Base-by-base conservation (phyloP, 306 rosid species). In the Dalbergia cochinchinensis region DNA sequence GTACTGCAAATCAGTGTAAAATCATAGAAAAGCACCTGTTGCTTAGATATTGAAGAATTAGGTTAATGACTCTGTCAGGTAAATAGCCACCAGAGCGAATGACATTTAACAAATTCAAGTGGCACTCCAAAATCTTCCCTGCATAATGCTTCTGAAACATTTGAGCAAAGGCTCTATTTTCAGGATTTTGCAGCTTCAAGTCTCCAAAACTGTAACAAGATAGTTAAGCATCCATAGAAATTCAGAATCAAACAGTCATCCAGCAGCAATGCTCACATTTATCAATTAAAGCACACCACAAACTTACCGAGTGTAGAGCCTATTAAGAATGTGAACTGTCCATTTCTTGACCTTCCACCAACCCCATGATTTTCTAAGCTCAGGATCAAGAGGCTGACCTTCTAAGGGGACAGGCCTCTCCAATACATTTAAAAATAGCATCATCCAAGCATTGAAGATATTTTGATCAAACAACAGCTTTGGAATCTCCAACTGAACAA, bases 311-410 rank as follows among this genome's bases (percentile, higher is more conserved):
- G 98, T 95, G 83, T 88, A 95, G 71, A 95, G 89, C 87, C 99
- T 85, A 81, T 95, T 93, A 63, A 95, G 78, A 81, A 95, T 95
- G 78, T 91, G 99, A 74, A 93, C 94, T 8, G 99, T 95, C 99
- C 99, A 93, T 81, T 95, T 95, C 92, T 93, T 95, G 88, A 93
- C 99, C 89, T 95, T 95, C 99, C 99, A 95, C 99, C 99, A 93
- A 34, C 91, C 99, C 99, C 99, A 95, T 74, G 98, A 80, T 83
- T 95, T 95, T 82, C 95, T 83, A 68, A 85, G 86, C 59, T 95
- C 98, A 0, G 94, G 97, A 83, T 95, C 98, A 39, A 79, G 75
- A 70, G 99, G 97, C 83, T 93, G 94, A 69, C 99, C 99, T 85
- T 95, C 99, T 63, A 81, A 59, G 33, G 99, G 99, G 18, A 95